Base-by-base conservation (phyloP, 2,329 filamentous ascomycete species). In the Pseudogymnoascus sp. region DNA sequence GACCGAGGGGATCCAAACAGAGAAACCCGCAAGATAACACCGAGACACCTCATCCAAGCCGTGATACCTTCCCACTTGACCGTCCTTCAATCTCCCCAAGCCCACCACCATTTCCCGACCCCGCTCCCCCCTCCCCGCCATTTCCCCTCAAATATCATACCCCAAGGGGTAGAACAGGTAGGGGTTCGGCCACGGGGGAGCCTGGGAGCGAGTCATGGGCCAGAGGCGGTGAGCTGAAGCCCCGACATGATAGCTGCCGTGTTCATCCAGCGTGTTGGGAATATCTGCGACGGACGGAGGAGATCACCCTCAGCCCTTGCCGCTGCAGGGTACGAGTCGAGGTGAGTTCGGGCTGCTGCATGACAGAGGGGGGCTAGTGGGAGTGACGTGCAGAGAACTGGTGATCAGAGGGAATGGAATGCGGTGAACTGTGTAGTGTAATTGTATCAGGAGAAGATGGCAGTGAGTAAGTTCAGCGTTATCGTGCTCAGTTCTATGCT, bases 281-380 rank as follows among this genome's bases (percentile, higher is more conserved):
- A 16, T 55, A 30, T 33, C 25, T 33, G 14, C 49, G 28, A 33
- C 49, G 49, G 28, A 33, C 49, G 49, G 16, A 16, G 12, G 8
- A 28, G 42, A 30, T 33, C 45, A 55, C 45, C 25, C 4, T 55
- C 45, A 55, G 45, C 49, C 45, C 25, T 55, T 55, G 16, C 49
- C 49, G 49, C 28, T 33, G 49, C 49, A 55, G 49, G 49, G 49
- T 52, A 55, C 49, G 45, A 55, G 49, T 55, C 49, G 42, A 16
- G 14, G 49, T 33, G 49, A 55, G 23, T 55, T 55, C 49, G 49
- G 28, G n/a, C 49, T 19, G 45, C 7, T 33, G 49, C 49, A 55
- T 55, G 4, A 19, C 11, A 55, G 28, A 33, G 49, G 5, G 9
- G 49, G 49, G 49, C 49, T 55, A 55, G 28, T 55, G n/a, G n/a